These are phyloP conservation scores for Artemisia tridentata DNA, from an alignment of 129 eudicot species.

Conservation along the genomic window DNA sequence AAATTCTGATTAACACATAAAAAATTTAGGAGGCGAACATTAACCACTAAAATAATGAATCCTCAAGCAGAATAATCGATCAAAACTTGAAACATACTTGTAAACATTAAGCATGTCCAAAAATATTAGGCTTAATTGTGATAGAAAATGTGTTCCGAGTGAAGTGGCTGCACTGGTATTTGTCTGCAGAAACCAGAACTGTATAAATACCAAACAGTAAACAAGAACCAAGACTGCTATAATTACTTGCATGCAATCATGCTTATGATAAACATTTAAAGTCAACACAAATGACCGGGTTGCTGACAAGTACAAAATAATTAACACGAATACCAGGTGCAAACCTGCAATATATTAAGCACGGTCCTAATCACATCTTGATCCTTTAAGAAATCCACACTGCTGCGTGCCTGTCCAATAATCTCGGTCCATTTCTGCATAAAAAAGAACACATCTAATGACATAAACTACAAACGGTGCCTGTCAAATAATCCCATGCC, in stretches of 20 bases:
- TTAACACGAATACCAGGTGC: slow-evolving; percentile 9
- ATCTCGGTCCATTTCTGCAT: slow-evolving; percentile 97
- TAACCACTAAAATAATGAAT: slow-evolving; percentile 1
- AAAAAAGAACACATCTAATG: slow-evolving; percentile 20
- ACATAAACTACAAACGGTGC: not conserved
- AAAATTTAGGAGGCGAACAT: slow-evolving; percentile 2
- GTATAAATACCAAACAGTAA: slow-evolving; percentile 7
- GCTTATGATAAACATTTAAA: not conserved
- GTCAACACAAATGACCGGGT: not conserved
- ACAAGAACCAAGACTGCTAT: slow-evolving; percentile 3
- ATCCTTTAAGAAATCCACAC: slow-evolving; percentile 80
- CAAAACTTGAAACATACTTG: slow-evolving; percentile 42
- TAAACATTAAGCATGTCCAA: slow-evolving; percentile 99
- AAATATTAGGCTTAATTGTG: slow-evolving; percentile 81
- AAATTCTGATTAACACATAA: slow-evolving; percentile 60
- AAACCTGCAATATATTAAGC: slow-evolving; percentile 93
- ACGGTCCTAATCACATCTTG: slow-evolving; percentile 78
- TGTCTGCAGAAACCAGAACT: slow-evolving; percentile 54
- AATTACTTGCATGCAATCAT: not conserved
- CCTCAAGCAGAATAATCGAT: not conserved
- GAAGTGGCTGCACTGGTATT: slow-evolving; percentile 91
- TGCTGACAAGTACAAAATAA: not conserved
- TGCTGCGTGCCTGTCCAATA: slow-evolving; percentile 89
- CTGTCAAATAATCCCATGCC: too few species aligned
- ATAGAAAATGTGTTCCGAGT: slow-evolving; percentile 80